Evolutionary conservation across 164 flowering plant species (phyloP).

Genomic region (Cinnamomum micranthum): DNA sequence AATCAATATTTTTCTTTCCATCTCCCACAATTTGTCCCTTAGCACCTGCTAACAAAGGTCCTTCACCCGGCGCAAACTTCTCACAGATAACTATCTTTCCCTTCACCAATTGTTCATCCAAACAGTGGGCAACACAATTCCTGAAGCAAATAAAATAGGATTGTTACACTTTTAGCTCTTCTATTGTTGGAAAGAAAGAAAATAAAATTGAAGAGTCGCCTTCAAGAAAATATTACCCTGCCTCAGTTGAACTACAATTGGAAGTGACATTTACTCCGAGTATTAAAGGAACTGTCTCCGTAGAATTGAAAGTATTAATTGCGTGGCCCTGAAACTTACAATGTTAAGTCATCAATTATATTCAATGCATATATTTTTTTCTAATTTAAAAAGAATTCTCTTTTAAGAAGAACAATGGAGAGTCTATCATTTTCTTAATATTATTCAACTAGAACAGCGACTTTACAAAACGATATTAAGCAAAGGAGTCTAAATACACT

Average conservation of each 20-base stretch:
- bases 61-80: not conserved
- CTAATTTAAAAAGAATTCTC: too few species aligned
- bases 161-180: not conserved
- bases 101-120: slow-evolving; percentile 29
- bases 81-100: slow-evolving; percentile 61
- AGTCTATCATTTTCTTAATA: too few species aligned
- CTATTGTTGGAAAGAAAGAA: not conserved
- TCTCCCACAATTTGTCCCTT: slow-evolving; percentile 37
- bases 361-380: too few species aligned
- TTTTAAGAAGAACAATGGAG: too few species aligned
- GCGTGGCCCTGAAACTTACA: not conserved
- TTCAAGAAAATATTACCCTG: not conserved
- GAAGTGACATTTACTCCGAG: not conserved
- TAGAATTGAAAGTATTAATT: not conserved
- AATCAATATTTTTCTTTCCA: slow-evolving; percentile 13
- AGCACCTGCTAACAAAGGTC: slow-evolving; percentile 24
- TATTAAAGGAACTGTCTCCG: not conserved
- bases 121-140: slow-evolving; percentile 24
- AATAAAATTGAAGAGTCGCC: too few species aligned
- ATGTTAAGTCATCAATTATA: too few species aligned
- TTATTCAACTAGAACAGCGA: too few species aligned
- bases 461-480: too few species aligned
- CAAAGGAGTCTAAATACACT: too few species aligned
- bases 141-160: slow-evolving; percentile 19
- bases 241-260: not conserved